These are phyloP conservation scores for Malus hybrid DNA, from an alignment of 331 rosid genomes.

Conservation along the genomic window DNA sequence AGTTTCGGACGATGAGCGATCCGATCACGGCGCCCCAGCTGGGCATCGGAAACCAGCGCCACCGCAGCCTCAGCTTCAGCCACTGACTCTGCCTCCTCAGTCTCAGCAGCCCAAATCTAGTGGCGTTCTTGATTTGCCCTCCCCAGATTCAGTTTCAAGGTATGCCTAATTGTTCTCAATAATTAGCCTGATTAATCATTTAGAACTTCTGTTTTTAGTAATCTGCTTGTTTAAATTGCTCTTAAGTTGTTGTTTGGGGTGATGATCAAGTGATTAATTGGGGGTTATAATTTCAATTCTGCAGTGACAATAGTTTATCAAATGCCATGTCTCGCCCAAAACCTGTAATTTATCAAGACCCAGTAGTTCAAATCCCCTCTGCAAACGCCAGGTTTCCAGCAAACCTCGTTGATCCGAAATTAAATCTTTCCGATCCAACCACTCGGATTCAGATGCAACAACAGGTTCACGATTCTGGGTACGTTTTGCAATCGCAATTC, in stretches of 20 bases:
- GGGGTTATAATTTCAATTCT: slow-evolving; percentile 12
- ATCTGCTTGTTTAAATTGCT: background rate
- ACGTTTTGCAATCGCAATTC: slow-evolving; percentile 34
- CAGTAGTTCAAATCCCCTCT: slow-evolving; percentile 45
- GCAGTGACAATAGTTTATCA: slow-evolving; percentile 72
- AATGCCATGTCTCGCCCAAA: slow-evolving; percentile 55
- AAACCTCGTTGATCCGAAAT: slow-evolving; percentile 56
- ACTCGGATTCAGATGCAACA: slow-evolving; percentile 61
- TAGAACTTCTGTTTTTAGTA: background rate
- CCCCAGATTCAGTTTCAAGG: slow-evolving; percentile 98
- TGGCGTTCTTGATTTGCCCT: slow-evolving; percentile 54
- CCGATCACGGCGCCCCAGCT: slow-evolving; percentile 63
- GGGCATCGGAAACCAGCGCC: slow-evolving; percentile 48
- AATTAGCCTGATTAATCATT: background rate
- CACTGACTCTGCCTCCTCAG: slow-evolving; percentile 37
- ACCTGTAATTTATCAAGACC: slow-evolving; percentile 75
- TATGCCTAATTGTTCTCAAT: background rate
- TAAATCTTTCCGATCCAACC: slow-evolving; percentile 49
- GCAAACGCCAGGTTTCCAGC: slow-evolving; percentile 47
- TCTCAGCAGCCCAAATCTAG: slow-evolving; percentile 52
- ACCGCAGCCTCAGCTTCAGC: slow-evolving; percentile 21
- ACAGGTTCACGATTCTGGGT: slow-evolving; percentile 42
- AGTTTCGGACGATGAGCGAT: slow-evolving; percentile 84
- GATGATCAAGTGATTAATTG: slow-evolving; percentile 27
- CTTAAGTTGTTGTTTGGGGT: background rate